phyloP scores from a whole-genome alignment of 140 eudicot species.

The Senecio squalidus region DNA sequence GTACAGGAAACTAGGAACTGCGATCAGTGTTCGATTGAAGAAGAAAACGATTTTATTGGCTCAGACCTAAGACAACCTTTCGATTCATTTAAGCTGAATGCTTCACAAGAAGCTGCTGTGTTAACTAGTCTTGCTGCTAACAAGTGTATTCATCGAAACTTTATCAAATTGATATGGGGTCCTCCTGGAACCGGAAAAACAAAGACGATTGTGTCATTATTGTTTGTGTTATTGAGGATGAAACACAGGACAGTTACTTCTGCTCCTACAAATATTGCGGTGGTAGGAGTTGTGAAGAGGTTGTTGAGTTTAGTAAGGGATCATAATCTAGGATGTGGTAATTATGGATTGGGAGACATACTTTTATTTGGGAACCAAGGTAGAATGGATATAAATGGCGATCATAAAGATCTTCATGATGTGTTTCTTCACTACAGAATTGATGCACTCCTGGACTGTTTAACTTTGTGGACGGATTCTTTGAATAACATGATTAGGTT shows the following conservation, averaged over 20 bases:
- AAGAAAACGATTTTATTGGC: background rate
- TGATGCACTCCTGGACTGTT: background rate
- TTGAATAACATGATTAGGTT: conserved; percentile 17
- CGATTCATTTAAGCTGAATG: conserved; percentile 32
- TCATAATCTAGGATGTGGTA: conserved; percentile 7
- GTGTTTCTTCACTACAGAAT: conserved; percentile 28
- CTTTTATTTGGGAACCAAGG: background rate
- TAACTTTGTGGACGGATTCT: conserved; percentile 15
- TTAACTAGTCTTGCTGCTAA: conserved; percentile 33
- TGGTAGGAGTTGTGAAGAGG: conserved; percentile 35
- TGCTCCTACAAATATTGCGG: conserved; percentile 69
- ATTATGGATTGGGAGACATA: conserved; percentile 24
- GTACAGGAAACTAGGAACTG: conserved; percentile 16
- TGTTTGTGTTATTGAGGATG: conserved; percentile 27
- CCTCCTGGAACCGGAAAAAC: conserved; percentile 85
- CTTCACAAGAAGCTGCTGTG: conserved; percentile 52
- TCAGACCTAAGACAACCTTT: conserved; percentile 2
- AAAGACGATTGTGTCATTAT: conserved; percentile 37
- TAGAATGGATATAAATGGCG: conserved; percentile 7
- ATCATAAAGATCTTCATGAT: conserved; percentile 33
- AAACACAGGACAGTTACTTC: conserved; percentile 52
- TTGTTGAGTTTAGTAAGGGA: conserved; percentile 16
- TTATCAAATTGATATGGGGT: conserved; percentile 54
- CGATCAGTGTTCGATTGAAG: background rate
- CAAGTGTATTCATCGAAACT: conserved; percentile 31